Conservation (phyloP, 2,329 filamentous ascomycete species). For the Aureobasidium sp. region DNA sequence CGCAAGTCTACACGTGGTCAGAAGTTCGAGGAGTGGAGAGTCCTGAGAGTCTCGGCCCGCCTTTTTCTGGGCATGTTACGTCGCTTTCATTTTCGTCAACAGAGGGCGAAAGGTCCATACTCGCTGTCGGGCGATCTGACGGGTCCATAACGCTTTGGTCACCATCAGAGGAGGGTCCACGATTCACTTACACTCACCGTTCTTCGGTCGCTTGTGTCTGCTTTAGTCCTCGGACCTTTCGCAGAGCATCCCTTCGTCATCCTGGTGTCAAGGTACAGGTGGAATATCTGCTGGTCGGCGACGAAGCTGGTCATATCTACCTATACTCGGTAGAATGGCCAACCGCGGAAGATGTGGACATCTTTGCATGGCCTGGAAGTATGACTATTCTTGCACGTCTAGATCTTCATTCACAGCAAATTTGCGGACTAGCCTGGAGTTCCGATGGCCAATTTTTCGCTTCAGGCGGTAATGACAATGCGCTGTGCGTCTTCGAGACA, state of each 20-base stretch:
- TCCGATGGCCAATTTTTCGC: slow-evolving; percentile 68
- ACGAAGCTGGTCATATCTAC: slow-evolving; percentile 74
- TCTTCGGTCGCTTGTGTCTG: slow-evolving; percentile 69
- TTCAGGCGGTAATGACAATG: slow-evolving; percentile 87
- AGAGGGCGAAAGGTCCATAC: slow-evolving; percentile 66
- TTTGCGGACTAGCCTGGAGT: slow-evolving; percentile 91
- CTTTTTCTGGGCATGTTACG: slow-evolving; percentile 57
- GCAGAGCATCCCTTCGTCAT: slow-evolving; percentile 43
- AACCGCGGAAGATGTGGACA: slow-evolving; percentile 50
- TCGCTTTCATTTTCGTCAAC: slow-evolving; percentile 85
- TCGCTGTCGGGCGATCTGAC: slow-evolving; percentile 77
- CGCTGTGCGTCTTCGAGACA: slow-evolving; percentile 73
- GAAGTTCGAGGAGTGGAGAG: slow-evolving; percentile 62
- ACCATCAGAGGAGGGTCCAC: slow-evolving; percentile 59
- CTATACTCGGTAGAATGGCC: slow-evolving; percentile 89
- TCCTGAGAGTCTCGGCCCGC: slow-evolving; percentile 47
- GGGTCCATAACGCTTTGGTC: slow-evolving; percentile 74
- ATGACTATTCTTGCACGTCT: slow-evolving; percentile 74
- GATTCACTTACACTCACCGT: slow-evolving; percentile 69
- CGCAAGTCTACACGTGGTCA: slow-evolving; percentile 82
- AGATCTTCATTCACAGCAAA: slow-evolving; percentile 74
- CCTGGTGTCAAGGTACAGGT: slow-evolving; percentile 51
- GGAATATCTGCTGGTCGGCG: slow-evolving; percentile 81
- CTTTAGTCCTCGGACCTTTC: slow-evolving; percentile 62
- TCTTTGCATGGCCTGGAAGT: slow-evolving; percentile 68